Conservation (phyloP, 192 early-diverging fungal species). For the Coemansia sp. region DNA sequence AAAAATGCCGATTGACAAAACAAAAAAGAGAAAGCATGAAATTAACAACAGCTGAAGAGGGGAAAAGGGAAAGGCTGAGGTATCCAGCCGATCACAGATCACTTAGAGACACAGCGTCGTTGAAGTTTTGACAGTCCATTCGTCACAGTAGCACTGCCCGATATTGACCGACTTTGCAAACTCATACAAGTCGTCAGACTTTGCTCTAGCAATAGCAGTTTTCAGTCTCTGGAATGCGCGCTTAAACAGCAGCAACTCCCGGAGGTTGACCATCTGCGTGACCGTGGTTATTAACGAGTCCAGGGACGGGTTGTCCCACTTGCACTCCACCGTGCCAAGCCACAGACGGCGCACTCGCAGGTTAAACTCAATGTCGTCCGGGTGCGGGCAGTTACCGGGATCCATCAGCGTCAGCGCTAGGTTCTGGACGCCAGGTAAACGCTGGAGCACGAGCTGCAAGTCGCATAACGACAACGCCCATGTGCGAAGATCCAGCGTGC, state of each 20-base stretch:
- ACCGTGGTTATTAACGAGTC: conserved; percentile 12
- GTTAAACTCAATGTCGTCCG: conserved; percentile 17
- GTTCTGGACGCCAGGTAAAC: conserved; percentile 14
- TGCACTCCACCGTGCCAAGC: conserved; percentile 5
- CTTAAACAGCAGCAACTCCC: conserved; percentile 22
- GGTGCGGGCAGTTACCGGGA: neutral
- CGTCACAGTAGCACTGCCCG: conserved; percentile 19
- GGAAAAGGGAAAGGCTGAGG: neutral
- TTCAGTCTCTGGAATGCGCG: conserved; percentile 13
- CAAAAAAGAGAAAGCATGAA: neutral
- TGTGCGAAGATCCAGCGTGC: conserved; percentile 16
- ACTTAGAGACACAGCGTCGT: neutral
- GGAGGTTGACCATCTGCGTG: conserved; percentile 20
- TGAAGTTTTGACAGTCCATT: neutral
- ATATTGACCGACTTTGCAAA: conserved; percentile 13
- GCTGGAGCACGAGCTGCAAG: conserved; percentile 15
- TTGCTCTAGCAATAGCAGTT: neutral
- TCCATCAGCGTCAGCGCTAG: conserved; percentile 11
- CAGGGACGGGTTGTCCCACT: conserved; percentile 11
- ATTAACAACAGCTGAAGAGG: neutral
- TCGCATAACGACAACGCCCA: conserved; percentile 13
- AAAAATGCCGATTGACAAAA: neutral
- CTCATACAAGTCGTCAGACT: conserved; percentile 13
- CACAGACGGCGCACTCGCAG: conserved; percentile 20
- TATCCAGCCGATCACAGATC: neutral